Percentiles rank a stretch among this genome's conserved stretches.
phyloP scores from a whole-genome alignment of 2,329 filamentous ascomycete species.

The Pseudocercospora macadamiae region DNA sequence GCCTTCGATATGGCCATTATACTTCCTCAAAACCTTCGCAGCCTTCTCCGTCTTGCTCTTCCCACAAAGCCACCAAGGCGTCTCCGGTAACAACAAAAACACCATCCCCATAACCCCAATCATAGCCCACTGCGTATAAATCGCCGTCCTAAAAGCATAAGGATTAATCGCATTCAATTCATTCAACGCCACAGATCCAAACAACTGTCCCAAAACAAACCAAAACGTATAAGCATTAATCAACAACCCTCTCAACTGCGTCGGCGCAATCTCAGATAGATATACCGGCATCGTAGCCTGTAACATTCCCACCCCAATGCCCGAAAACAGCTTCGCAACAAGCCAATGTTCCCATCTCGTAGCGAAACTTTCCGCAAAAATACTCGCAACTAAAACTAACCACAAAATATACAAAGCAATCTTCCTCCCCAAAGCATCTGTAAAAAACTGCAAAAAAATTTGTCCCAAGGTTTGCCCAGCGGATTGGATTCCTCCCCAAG shows the following conservation, averaged over 20 bases:
- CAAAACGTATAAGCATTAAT: conserved; percentile 50
- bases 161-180: conserved; percentile 35
- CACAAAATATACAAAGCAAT: conserved; percentile 22
- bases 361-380: conserved; percentile 44
- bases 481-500: conserved; percentile 46
- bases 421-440: conserved; percentile 44
- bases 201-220: conserved; percentile 50
- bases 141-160: conserved; percentile 43
- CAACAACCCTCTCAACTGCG: conserved; percentile 44
- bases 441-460: conserved; percentile 42
- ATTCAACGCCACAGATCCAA: conserved; percentile 47
- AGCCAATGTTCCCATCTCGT: conserved; percentile 48
- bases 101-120: conserved; percentile 47
- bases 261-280: conserved; percentile 47
- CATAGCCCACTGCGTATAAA: conserved; percentile 53
- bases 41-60: conserved; percentile 30
- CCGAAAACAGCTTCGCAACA: conserved; percentile 34
- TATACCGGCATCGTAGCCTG: conserved; percentile 49
- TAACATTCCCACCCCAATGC: conserved; percentile 49
- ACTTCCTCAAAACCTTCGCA: conserved; percentile 33
- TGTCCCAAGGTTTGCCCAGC: conserved; percentile 46
- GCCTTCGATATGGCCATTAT: conserved; percentile 37
- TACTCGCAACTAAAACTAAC: conserved; percentile 41
- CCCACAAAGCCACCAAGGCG: conserved; percentile 38
- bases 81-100: conserved; percentile 45